These are phyloP conservation scores for Xylaria sp. DNA, from an alignment of 2,329 filamentous ascomycete genomes.

Conservation along the genomic window DNA sequence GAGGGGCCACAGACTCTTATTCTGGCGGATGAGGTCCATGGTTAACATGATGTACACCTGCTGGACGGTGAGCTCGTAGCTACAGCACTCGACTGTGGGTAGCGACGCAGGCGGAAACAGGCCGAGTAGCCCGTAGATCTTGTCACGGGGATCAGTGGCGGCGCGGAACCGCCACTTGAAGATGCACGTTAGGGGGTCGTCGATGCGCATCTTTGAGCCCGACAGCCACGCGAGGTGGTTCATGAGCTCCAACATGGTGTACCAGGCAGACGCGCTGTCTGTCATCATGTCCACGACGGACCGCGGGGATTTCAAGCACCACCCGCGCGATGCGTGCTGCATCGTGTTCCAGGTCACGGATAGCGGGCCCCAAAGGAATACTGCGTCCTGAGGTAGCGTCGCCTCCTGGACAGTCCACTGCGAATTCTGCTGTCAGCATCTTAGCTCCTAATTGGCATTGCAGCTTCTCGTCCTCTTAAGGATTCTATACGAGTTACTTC, in stretches of 20 bases:
- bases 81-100: neutral
- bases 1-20: neutral
- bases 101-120: neutral
- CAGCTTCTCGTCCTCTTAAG: no score
- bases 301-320: no score
- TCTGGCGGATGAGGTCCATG: neutral
- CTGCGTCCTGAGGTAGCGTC: neutral
- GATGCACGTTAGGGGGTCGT: neutral
- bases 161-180: conserved; percentile 5
- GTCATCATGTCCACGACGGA: neutral
- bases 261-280: no score
- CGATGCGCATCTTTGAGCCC: conserved; percentile 1
- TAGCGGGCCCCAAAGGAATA: neutral
- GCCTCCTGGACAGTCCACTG: neutral
- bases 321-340: no score
- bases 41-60: neutral
- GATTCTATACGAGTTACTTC: no score
- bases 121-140: neutral
- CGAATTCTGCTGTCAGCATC: neutral
- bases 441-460: no score
- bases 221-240: neutral
- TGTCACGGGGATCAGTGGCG: conserved; percentile 6
- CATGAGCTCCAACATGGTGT: neutral
- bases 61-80: neutral
- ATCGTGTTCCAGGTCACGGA: neutral